Conservation (phyloP, 2,329 filamentous ascomycete genomes). For the Rhexocercosporidium sp. region DNA sequence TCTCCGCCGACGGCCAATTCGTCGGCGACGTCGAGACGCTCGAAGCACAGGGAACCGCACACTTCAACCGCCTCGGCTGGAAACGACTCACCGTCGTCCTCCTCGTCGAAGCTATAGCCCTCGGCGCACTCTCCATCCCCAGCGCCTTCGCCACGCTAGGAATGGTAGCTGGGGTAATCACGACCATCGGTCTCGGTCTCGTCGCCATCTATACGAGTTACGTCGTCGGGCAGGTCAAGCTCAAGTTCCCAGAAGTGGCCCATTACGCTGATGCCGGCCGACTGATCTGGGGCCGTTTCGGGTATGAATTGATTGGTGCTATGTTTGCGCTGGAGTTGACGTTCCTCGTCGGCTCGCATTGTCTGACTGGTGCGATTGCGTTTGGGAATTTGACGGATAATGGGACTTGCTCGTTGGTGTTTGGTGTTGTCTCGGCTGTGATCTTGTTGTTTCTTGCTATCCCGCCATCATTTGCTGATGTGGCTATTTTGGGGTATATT, state of each 20-base stretch:
- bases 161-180: constrained; percentile 37
- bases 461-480: constrained; percentile 61
- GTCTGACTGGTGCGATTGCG: constrained; percentile 64
- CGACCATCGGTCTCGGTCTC: constrained; percentile 34
- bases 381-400: constrained; percentile 61
- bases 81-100: constrained; percentile 54
- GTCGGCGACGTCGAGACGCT: constrained; percentile 26
- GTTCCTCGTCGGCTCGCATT: constrained; percentile 67
- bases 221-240: constrained; percentile 45
- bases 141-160: constrained; percentile 36
- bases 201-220: constrained; percentile 50
- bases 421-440: constrained; percentile 55
- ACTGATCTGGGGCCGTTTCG: constrained; percentile 56
- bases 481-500: constrained; percentile 58
- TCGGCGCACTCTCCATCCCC: constrained; percentile 33
- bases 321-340: constrained; percentile 59
- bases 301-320: constrained; percentile 56
- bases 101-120: constrained; percentile 50
- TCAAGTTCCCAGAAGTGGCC: constrained; percentile 36
- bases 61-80: constrained; percentile 48
- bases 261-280: constrained; percentile 59
- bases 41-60: constrained; percentile 27
- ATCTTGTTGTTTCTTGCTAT: constrained; percentile 58
- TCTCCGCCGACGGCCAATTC: constrained; percentile 15
- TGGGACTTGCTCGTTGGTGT: constrained; percentile 60